phyloP scores from a whole-genome alignment of 805 yeast species.

The Brettanomyces nanus region DNA sequence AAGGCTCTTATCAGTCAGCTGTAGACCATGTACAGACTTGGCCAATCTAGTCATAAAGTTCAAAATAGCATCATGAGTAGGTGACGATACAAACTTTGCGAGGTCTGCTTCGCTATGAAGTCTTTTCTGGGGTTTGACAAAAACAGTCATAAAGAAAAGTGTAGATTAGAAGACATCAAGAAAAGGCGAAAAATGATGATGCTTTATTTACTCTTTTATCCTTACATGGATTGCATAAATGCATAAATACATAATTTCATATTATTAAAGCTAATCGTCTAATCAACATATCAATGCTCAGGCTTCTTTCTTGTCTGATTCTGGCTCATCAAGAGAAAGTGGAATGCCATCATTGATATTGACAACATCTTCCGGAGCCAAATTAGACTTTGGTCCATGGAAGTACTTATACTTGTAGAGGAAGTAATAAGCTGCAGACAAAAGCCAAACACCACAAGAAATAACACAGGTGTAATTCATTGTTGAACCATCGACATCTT shows the following conservation, averaged over 20 bases:
- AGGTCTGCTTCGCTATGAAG: slow-evolving; percentile 42
- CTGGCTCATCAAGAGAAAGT: slow-evolving; percentile 4
- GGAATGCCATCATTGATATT: slow-evolving; percentile 9
- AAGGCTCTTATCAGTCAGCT: slow-evolving; percentile 16
- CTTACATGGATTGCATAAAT: too few relatives aligned
- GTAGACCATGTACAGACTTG: slow-evolving; percentile 42
- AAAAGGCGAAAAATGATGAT: too few relatives aligned
- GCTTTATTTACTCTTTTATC: too few relatives aligned
- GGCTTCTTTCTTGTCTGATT: neutral
- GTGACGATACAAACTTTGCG: slow-evolving; percentile 46
- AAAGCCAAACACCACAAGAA: slow-evolving; percentile 37
- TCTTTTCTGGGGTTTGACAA: slow-evolving; percentile 15
- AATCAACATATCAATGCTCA: neutral
- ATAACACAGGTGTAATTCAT: slow-evolving; percentile 71
- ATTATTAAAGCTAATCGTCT: too few relatives aligned
- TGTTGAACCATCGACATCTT: slow-evolving; percentile 31
- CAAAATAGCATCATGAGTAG: slow-evolving; percentile 41
- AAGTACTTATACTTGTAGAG: slow-evolving; percentile 18
- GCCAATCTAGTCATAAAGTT: slow-evolving; percentile 53
- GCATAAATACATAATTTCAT: too few relatives aligned
- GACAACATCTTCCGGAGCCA: slow-evolving; percentile 13
- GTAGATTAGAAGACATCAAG: too few relatives aligned
- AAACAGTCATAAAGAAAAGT: neutral
- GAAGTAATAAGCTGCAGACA: slow-evolving; percentile 16
- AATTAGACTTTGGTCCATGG: slow-evolving; percentile 23